Evolutionary conservation across 768 basidiomycete genomes (phyloP).

Genomic region (Lactarius pseudohatsudake): DNA sequence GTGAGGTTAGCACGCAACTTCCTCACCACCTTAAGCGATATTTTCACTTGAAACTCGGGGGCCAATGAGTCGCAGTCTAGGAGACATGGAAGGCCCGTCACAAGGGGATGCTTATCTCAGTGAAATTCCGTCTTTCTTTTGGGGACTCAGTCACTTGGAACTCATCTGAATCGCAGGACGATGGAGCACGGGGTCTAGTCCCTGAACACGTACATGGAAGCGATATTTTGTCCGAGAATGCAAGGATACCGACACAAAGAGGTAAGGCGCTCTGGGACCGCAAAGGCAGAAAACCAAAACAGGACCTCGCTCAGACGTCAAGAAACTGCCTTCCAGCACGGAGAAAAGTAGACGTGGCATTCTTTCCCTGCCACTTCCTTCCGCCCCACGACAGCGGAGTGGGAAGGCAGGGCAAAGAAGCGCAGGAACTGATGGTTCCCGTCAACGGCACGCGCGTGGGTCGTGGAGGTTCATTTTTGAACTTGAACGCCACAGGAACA

Average conservation of each 20-base stretch:
- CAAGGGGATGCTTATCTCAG: conserved; percentile 24
- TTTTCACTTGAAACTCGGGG: background rate
- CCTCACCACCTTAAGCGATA: conserved; percentile 11
- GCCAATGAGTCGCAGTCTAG: background rate
- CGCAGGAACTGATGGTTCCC: conserved; percentile 20
- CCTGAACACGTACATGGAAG: conserved; percentile 27
- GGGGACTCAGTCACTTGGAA: conserved; percentile 15
- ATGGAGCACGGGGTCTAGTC: conserved; percentile 22
- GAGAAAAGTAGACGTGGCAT: conserved; percentile 21
- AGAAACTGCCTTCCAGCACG: conserved; percentile 22
- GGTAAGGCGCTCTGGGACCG: conserved; percentile 25
- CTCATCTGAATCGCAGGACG: conserved; percentile 11
- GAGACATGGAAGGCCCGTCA: conserved; percentile 12
- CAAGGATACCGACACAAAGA: conserved; percentile 18
- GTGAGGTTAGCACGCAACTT: conserved; percentile 20
- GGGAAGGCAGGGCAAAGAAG: conserved; percentile 23
- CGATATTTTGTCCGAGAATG: conserved; percentile 22
- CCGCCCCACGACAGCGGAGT: conserved; percentile 19
- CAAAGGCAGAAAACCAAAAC: conserved; percentile 17
- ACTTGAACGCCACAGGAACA: conserved; percentile 25
- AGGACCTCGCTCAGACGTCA: conserved; percentile 19
- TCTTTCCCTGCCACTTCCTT: conserved; percentile 13
- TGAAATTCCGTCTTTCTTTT: conserved; percentile 11
- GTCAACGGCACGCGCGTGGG: conserved; percentile 23
- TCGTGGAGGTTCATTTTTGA: conserved; percentile 20